Conservation (phyloP, 805 yeast species). For the Starmerella geochares region DNA sequence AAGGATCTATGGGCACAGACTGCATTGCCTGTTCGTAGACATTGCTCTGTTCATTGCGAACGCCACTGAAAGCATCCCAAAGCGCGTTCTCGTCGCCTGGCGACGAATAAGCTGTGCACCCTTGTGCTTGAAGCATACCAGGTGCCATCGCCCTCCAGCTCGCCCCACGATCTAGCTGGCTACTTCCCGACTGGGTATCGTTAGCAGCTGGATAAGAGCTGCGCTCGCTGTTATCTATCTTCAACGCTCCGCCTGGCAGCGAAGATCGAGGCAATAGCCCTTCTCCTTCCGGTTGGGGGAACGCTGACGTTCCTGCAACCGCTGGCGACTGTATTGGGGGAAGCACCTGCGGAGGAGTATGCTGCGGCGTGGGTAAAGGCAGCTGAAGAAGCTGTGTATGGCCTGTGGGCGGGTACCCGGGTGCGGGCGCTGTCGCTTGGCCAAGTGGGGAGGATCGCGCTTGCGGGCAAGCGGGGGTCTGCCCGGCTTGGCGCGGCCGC, state of each 20-base stretch:
- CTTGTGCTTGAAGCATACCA: background rate
- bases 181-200: background rate
- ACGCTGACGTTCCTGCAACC: background rate
- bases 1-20: background rate
- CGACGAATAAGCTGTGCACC: background rate
- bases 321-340: background rate
- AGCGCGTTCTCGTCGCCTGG: slow-evolving; percentile 2
- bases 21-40: slow-evolving; percentile 2
- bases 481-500: too few relatives aligned
- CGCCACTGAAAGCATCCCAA: slow-evolving; percentile 15
- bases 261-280: too few relatives aligned
- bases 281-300: too few relatives aligned
- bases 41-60: slow-evolving; percentile 2
- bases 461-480: too few relatives aligned
- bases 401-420: slow-evolving; percentile 19
- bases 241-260: too few relatives aligned
- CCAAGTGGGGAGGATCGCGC: too few relatives aligned
- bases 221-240: too few relatives aligned
- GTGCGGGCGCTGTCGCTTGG: slow-evolving; percentile 19
- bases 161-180: background rate
- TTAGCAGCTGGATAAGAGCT: too few relatives aligned
- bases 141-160: background rate
- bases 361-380: slow-evolving; percentile 20
- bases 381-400: slow-evolving; percentile 12
- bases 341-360: slow-evolving; percentile 3